phyloP scores from a whole-genome alignment of 805 yeast species.

The Kodamaea hsintzibuensis region DNA sequence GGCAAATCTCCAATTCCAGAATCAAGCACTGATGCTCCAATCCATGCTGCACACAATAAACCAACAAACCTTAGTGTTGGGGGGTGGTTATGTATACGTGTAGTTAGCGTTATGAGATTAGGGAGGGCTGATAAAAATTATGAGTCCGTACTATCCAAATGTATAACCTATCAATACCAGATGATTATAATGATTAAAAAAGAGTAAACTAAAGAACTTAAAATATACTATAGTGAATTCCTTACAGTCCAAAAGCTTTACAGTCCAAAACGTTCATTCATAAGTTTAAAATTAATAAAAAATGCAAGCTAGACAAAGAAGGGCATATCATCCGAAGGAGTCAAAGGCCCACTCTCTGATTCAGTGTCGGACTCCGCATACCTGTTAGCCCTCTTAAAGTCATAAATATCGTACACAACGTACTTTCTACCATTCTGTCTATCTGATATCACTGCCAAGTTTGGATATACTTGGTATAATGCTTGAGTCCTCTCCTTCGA shows the following conservation, averaged over 20 bases:
- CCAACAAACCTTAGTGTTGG: background rate
- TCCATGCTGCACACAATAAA: background rate
- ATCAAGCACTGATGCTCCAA: background rate
- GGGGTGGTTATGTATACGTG: background rate
- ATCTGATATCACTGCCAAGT: slow-evolving; percentile 8
- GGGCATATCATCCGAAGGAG: slow-evolving; percentile 9
- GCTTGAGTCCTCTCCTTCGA: slow-evolving; percentile 5
- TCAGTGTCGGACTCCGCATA: slow-evolving; percentile 10
- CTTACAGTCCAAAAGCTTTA: too few relatives aligned
- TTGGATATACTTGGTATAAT: slow-evolving; percentile 8
- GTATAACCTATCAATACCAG: too few relatives aligned
- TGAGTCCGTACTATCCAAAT: background rate
- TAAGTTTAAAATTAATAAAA: background rate
- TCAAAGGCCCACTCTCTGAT: slow-evolving; percentile 8
- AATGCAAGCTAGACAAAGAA: slow-evolving; percentile 3
- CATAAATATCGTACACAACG: slow-evolving; percentile 9
- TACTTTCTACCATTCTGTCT: slow-evolving; percentile 7
- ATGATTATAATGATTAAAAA: too few relatives aligned
- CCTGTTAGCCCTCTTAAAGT: slow-evolving; percentile 7
- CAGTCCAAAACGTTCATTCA: background rate
- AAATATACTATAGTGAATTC: too few relatives aligned
- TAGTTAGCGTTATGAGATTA: background rate
- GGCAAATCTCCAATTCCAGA: background rate
- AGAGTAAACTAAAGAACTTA: too few relatives aligned
- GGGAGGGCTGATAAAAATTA: background rate